phyloP scores from a whole-genome alignment of 371 early-diverging fungal genomes.

The Fennellomyces sp. region DNA sequence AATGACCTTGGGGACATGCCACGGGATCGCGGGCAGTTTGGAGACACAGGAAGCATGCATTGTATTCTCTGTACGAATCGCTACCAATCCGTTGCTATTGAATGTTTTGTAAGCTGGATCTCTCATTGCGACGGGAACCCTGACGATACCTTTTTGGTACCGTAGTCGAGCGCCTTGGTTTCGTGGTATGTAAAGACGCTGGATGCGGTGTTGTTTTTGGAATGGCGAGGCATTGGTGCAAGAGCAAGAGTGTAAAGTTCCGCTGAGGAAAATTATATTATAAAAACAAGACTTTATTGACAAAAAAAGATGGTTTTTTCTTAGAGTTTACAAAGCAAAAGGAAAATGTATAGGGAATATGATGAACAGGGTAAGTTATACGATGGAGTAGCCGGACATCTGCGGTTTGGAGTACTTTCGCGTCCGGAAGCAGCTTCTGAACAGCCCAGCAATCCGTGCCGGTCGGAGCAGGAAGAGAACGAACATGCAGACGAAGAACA shows the following conservation, averaged over 20 bases:
- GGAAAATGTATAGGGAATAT: too few species aligned
- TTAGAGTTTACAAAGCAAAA: too few species aligned
- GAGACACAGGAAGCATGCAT: slow-evolving; percentile 93
- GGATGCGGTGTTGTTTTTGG: slow-evolving; percentile 95
- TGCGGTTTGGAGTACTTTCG: not conserved
- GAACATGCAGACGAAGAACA: slow-evolving; percentile 2
- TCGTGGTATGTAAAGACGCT: slow-evolving; percentile 95
- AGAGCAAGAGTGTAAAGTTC: too few species aligned
- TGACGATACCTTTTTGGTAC: slow-evolving; percentile 77
- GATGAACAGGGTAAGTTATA: too few species aligned
- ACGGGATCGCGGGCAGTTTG: slow-evolving; percentile 85
- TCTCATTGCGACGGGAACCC: too few species aligned
- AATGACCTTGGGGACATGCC: slow-evolving; percentile 80
- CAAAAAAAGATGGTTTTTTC: too few species aligned
- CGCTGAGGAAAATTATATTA: too few species aligned
- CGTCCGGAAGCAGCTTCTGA: not conserved
- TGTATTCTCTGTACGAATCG: slow-evolving; percentile 85
- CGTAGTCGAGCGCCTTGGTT: slow-evolving; percentile 84
- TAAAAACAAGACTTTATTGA: too few species aligned
- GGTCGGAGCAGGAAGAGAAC: slow-evolving; percentile 10
- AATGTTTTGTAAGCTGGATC: too few species aligned
- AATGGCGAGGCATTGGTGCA: slow-evolving; percentile 84
- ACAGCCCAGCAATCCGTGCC: slow-evolving; percentile 3
- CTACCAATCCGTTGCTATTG: slow-evolving; percentile 85
- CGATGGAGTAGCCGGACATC: slow-evolving; percentile 3